Evolutionary conservation across 1,139 yeast species (phyloP).

Genomic region (Lipomyces yarrowii): DNA sequence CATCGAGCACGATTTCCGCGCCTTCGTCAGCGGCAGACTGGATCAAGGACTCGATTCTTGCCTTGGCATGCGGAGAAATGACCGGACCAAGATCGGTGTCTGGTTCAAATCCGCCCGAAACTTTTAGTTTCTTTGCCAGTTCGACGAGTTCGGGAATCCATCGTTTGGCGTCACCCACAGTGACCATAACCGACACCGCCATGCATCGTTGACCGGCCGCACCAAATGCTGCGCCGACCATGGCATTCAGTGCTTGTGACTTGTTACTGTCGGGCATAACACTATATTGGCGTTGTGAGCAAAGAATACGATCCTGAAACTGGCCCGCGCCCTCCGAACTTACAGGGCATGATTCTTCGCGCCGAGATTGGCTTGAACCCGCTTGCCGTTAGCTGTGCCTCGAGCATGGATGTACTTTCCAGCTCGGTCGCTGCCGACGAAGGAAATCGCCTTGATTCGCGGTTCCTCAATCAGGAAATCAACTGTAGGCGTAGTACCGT

Average conservation of each 20-base stretch:
- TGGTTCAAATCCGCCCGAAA: conserved; percentile 68
- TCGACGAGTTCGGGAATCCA: conserved; percentile 65
- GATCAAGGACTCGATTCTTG: conserved; percentile 59
- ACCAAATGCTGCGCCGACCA: conserved; percentile 79
- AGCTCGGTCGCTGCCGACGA: conserved; percentile 78
- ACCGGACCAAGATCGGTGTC: conserved; percentile 72
- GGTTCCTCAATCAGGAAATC: conserved; percentile 75
- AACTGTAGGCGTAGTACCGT: conserved; percentile 76
- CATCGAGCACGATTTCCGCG: conserved; percentile 65
- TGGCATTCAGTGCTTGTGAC: conserved; percentile 64
- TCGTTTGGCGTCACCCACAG: conserved; percentile 69
- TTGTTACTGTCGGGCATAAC: conserved; percentile 75
- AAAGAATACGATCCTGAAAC: too few relatives aligned
- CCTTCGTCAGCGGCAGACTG: conserved; percentile 57
- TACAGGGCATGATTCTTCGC: conserved; percentile 73
- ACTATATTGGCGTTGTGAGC: neutral
- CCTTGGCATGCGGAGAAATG: conserved; percentile 60
- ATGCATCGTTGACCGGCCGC: conserved; percentile 87
- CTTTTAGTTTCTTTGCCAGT: conserved; percentile 60
- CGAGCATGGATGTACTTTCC: conserved; percentile 72
- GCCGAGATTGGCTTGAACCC: conserved; percentile 78
- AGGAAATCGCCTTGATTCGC: conserved; percentile 74
- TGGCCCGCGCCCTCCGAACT: neutral
- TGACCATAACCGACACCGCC: conserved; percentile 75
- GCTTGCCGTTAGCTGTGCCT: conserved; percentile 69